phyloP scores from a whole-genome alignment of 1,139 yeast species.

The Zygosaccharomyces sapae region DNA sequence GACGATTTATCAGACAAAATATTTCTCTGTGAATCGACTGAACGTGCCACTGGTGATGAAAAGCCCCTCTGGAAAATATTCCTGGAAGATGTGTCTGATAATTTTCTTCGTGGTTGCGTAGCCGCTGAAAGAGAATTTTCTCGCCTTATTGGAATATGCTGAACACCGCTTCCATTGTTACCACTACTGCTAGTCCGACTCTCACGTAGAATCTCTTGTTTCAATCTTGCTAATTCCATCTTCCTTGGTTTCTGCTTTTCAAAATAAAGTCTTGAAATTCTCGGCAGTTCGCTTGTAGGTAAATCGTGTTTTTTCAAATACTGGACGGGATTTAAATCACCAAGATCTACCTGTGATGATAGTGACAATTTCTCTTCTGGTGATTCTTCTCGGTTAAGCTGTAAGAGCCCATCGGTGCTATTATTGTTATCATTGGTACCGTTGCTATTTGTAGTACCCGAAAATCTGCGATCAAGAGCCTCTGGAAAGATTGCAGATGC shows the following conservation, averaged over 20 bases:
- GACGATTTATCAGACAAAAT: slow-evolving; percentile 2
- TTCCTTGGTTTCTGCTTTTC: slow-evolving; percentile 37
- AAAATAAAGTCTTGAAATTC: slow-evolving; percentile 36
- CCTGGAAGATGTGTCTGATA: slow-evolving; percentile 17
- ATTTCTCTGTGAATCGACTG: slow-evolving; percentile 5
- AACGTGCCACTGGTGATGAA: slow-evolving; percentile 14
- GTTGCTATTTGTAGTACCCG: not conserved
- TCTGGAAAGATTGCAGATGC: slow-evolving; percentile 14
- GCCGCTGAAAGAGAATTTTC: slow-evolving; percentile 13
- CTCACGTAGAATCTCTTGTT: slow-evolving; percentile 14
- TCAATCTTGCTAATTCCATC: slow-evolving; percentile 30
- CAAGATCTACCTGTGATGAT: slow-evolving; percentile 36
- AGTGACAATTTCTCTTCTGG: not conserved
- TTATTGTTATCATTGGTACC: not conserved
- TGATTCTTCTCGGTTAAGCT: not conserved
- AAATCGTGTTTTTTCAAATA: slow-evolving; percentile 37
- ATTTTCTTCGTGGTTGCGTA: slow-evolving; percentile 21
- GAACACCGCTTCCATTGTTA: not conserved
- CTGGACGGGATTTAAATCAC: slow-evolving; percentile 40
- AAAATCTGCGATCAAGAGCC: not conserved
- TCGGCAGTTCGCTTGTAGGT: slow-evolving; percentile 38
- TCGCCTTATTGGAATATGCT: slow-evolving; percentile 1
- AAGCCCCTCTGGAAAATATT: slow-evolving; percentile 9
- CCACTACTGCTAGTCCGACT: slow-evolving; percentile 8
- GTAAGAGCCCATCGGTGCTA: not conserved